Percentiles rank a stretch among this genome's conserved stretches.
Evolutionary conservation across 2,329 filamentous ascomycete species (phyloP).

Genomic region (Penicillium sclerotiorum): DNA sequence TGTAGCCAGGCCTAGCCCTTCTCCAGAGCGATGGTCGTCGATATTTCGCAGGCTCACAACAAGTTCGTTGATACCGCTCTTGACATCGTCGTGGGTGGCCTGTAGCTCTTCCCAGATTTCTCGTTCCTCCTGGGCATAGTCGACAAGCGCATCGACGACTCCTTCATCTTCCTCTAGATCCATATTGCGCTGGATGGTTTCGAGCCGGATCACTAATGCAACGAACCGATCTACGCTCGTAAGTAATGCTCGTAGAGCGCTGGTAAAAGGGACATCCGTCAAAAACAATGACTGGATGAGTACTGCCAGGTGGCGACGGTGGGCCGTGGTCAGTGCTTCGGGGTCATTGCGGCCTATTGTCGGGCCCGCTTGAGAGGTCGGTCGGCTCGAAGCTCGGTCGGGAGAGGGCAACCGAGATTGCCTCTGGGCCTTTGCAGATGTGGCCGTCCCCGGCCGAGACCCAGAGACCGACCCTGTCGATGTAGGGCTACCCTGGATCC

Average conservation of each 20-base stretch:
- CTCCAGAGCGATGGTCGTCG: slow-evolving; percentile 56
- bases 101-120: slow-evolving; percentile 68
- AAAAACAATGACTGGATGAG: slow-evolving; percentile 55
- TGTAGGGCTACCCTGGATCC: slow-evolving; percentile 61
- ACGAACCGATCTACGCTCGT: slow-evolving; percentile 75
- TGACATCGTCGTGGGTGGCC: slow-evolving; percentile 65
- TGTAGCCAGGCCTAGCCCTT: slow-evolving; percentile 32
- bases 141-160: slow-evolving; percentile 73
- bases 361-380: slow-evolving; percentile 16
- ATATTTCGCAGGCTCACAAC: slow-evolving; percentile 62
- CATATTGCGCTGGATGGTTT: slow-evolving; percentile 73
- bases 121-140: slow-evolving; percentile 71
- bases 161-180: slow-evolving; percentile 83
- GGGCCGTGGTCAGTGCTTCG: slow-evolving; percentile 78
- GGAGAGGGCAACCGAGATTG: slow-evolving; percentile 9
- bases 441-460: slow-evolving; percentile 44
- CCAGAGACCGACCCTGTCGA: slow-evolving; percentile 25
- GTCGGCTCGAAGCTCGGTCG: slow-evolving; percentile 8
- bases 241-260: slow-evolving; percentile 41
- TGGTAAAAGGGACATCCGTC: slow-evolving; percentile 44
- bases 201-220: slow-evolving; percentile 73
- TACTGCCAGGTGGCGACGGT: slow-evolving; percentile 72
- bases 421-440: slow-evolving; percentile 27
- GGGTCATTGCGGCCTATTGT: slow-evolving; percentile 67
- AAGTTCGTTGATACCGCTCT: slow-evolving; percentile 65